phyloP scores from a whole-genome alignment of 257 asterid genomes.

The Apocynum venetum region DNA sequence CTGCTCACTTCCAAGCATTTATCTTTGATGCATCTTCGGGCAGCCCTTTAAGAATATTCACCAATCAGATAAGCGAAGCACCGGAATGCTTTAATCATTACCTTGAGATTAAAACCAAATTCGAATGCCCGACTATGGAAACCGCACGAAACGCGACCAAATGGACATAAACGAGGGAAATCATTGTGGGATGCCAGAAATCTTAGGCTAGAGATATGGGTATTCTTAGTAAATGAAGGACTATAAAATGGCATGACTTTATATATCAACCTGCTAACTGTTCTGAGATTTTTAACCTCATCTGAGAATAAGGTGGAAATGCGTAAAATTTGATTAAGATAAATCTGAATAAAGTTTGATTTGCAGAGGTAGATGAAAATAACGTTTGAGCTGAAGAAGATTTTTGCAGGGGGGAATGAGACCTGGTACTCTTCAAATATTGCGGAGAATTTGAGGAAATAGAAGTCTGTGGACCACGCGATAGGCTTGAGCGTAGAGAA shows the following conservation, averaged over 20 bases:
- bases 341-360: background rate
- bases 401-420: background rate
- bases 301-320: background rate
- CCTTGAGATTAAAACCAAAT: slow-evolving; percentile 36
- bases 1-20: background rate
- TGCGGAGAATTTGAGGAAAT: slow-evolving; percentile 11
- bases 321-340: background rate
- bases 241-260: slow-evolving; percentile 44
- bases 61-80: slow-evolving; percentile 1
- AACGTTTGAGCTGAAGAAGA: background rate
- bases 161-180: slow-evolving; percentile 24
- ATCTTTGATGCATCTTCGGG: background rate
- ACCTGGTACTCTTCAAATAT: background rate
- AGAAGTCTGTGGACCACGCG: background rate
- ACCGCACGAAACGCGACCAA: slow-evolving; percentile 29
- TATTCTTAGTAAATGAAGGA: slow-evolving; percentile 20
- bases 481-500: background rate
- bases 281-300: background rate
- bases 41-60: slow-evolving; percentile 4
- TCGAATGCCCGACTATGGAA: slow-evolving; percentile 11
- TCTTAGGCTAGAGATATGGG: slow-evolving; percentile 22
- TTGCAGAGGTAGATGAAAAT: background rate
- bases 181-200: slow-evolving; percentile 17
- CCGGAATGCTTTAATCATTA: slow-evolving; percentile 10
- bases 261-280: background rate